Conservation (phyloP, 2,329 filamentous ascomycete genomes). For the Nothophoma quercina region DNA sequence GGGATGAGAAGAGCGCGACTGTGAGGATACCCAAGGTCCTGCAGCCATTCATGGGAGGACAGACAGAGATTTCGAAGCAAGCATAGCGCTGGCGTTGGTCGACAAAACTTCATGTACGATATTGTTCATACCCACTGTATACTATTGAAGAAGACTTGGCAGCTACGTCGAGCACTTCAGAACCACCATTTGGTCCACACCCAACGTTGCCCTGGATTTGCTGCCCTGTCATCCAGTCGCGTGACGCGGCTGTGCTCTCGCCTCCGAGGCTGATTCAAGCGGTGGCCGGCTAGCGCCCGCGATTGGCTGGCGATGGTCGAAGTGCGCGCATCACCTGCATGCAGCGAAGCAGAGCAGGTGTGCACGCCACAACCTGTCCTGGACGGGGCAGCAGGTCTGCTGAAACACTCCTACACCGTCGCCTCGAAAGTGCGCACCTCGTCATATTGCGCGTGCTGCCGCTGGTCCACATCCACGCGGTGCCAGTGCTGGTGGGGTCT, state of each 20-base stretch:
- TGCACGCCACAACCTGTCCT: conserved; percentile 43
- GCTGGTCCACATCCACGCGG: conserved; percentile 16
- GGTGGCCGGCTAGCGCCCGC: conserved; percentile 38
- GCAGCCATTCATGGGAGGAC: conserved; percentile 78
- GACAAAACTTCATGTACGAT: conserved; percentile 1
- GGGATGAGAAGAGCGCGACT: conserved; percentile 72
- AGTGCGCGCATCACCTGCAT: conserved; percentile 35
- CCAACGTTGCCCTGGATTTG: conserved; percentile 22
- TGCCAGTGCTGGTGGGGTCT: conserved; percentile 12
- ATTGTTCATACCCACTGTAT: conserved; percentile 8
- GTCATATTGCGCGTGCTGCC: conserved; percentile 20
- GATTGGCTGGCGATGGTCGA: conserved; percentile 29
- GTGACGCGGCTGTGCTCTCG: conserved; percentile 24
- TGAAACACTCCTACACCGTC: conserved; percentile 37
- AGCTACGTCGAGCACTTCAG: not conserved
- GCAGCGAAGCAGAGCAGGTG: conserved; percentile 31
- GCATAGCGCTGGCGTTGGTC: conserved; percentile 16
- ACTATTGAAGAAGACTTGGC: not conserved
- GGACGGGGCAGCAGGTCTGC: conserved; percentile 23
- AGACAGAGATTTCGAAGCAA: conserved; percentile 42
- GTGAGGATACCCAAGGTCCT: conserved; percentile 82
- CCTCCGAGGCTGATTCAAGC: conserved; percentile 39
- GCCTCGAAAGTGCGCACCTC: conserved; percentile 17
- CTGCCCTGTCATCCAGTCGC: conserved; percentile 28
- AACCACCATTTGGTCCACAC: not conserved